phyloP scores from a whole-genome alignment of 345 rosid species.

The Gossypium australe region DNA sequence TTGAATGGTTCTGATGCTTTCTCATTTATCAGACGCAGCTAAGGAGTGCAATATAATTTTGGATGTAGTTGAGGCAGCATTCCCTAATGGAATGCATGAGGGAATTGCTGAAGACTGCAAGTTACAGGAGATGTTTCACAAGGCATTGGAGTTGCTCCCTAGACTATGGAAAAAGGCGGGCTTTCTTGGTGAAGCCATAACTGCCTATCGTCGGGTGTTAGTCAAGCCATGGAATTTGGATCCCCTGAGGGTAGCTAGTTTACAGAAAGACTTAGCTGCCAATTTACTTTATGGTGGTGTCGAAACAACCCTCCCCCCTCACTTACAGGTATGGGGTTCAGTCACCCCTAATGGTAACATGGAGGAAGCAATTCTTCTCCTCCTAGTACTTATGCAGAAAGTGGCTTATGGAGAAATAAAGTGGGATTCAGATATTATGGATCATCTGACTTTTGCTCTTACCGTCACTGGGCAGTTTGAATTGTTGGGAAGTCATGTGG shows the following conservation, averaged over 20 bases:
- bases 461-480: constrained; percentile 66
- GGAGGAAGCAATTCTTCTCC: constrained; percentile 80
- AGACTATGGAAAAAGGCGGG: constrained; percentile 64
- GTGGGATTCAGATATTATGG: constrained; percentile 84
- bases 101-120: constrained; percentile 58
- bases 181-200: constrained; percentile 56
- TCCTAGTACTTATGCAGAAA: constrained; percentile 70
- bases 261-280: constrained; percentile 72
- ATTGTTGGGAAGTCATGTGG: constrained; percentile 62
- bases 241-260: constrained; percentile 55
- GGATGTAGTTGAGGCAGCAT: constrained; percentile 65
- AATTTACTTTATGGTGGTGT: constrained; percentile 70
- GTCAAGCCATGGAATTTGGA: constrained; percentile 82
- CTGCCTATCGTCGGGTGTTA: constrained; percentile 62
- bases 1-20: constrained; percentile 17
- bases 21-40: constrained; percentile 66
- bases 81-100: constrained; percentile 63
- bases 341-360: constrained; percentile 41
- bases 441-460: constrained; percentile 74
- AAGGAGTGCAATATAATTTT: constrained; percentile 74
- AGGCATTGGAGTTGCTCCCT: constrained; percentile 77
- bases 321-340: constrained; percentile 37
- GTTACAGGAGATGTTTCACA: constrained; percentile 76
- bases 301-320: constrained; percentile 47
- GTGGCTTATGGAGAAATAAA: constrained; percentile 54